A percentile compares a stretch with the other conserved stretches of the same genome.
phyloP scores from a whole-genome alignment of 2,329 filamentous ascomycete species.

The Elsinoe necatrix region DNA sequence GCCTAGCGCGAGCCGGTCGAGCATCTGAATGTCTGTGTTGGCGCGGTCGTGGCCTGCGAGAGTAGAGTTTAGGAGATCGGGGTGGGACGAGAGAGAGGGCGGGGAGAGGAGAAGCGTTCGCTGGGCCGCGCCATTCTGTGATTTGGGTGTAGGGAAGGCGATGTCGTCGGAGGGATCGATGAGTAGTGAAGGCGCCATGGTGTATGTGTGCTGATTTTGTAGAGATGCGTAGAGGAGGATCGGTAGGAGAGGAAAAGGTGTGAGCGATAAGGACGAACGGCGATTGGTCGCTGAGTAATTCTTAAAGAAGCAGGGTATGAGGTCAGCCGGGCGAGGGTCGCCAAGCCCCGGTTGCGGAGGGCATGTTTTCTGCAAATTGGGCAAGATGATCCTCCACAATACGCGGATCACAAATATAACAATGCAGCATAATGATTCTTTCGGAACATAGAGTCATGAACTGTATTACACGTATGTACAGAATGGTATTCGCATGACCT shows the following conservation, averaged over 20 bases:
- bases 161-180: conserved; percentile 34
- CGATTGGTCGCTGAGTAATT: conserved; percentile 12
- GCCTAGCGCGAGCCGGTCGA: conserved; percentile 79
- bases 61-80: conserved; percentile 63
- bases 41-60: conserved; percentile 65
- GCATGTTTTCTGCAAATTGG: background rate
- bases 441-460: background rate
- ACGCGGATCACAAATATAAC: background rate
- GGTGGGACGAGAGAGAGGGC: conserved; percentile 79
- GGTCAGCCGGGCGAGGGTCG: background rate
- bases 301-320: background rate
- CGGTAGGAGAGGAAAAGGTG: background rate
- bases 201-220: background rate
- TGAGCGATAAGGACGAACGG: background rate
- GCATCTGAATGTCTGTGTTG: conserved; percentile 88
- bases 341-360: background rate
- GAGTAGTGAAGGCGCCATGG: conserved; percentile 34
- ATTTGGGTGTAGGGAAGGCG: conserved; percentile 19
- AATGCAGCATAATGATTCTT: too few species aligned
- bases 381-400: background rate
- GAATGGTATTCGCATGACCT: background rate
- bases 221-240: background rate
- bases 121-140: conserved; percentile 25
- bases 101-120: conserved; percentile 81
- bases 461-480: background rate